phyloP scores from a whole-genome alignment of 2,329 filamentous ascomycete species.

The Monosporascus sp. region DNA sequence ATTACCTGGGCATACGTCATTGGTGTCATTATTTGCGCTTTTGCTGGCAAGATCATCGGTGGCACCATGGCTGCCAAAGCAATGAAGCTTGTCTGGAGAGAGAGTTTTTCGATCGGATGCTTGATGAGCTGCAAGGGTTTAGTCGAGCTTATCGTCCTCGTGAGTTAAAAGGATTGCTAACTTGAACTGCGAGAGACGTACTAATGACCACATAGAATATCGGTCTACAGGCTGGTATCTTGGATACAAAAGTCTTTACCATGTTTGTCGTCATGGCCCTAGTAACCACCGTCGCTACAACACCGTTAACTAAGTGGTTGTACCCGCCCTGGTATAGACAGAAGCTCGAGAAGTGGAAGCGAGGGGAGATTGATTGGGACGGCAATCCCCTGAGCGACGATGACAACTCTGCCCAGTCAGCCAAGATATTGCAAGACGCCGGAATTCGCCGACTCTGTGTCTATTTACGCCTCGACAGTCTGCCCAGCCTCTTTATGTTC shows the following conservation, averaged over 20 bases:
- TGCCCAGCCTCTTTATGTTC: constrained; percentile 76
- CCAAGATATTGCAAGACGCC: constrained; percentile 28
- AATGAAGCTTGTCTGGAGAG: constrained; percentile 80
- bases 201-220: constrained; percentile 47
- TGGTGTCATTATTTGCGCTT: constrained; percentile 75
- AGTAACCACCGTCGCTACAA: constrained; percentile 68
- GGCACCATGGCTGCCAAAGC: constrained; percentile 71
- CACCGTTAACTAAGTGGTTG: constrained; percentile 59
- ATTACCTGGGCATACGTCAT: constrained; percentile 88
- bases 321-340: constrained; percentile 73
- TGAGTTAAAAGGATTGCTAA: constrained; percentile 37
- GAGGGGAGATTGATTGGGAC: constrained; percentile 76
- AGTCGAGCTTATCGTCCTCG: constrained; percentile 90
- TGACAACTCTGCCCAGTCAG: constrained; percentile 28
- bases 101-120: constrained; percentile 80
- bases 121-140: constrained; percentile 97
- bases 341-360: constrained; percentile 60
- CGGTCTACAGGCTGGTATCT: constrained; percentile 65
- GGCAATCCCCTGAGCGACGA: constrained; percentile 46
- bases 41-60: constrained; percentile 78
- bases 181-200: neutral
- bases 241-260: constrained; percentile 67
- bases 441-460: constrained; percentile 64
- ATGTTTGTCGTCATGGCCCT: constrained; percentile 83
- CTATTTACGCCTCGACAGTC: constrained; percentile 78